Percentiles rank a stretch among this genome's conserved stretches.
phyloP scores from a whole-genome alignment of 2,329 filamentous ascomycete species.

The Aureobasidium musti region DNA sequence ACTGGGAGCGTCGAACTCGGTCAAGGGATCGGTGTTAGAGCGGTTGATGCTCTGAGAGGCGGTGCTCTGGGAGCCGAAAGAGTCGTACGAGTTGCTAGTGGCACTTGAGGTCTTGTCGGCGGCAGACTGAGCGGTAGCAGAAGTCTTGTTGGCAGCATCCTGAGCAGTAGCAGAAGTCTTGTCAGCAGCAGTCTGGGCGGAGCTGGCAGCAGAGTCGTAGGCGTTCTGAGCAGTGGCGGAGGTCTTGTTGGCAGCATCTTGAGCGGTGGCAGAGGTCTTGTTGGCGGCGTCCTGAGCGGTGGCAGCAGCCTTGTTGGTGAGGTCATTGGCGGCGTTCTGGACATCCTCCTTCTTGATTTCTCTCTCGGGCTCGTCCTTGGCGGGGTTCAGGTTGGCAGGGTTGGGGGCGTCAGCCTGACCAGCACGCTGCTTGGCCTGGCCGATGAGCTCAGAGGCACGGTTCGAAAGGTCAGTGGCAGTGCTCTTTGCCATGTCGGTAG shows the following conservation, averaged over 20 bases:
- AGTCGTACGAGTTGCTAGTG: conserved; percentile 28
- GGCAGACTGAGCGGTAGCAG: conserved; percentile 12
- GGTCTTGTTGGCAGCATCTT: conserved; percentile 7
- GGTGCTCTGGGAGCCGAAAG: conserved; percentile 1
- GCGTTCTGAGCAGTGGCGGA: conserved; percentile 11
- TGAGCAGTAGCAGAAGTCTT: conserved; percentile 31
- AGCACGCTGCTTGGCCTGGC: conserved; percentile 39
- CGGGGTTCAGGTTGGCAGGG: conserved; percentile 32
- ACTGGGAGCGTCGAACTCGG: conserved; percentile 20
- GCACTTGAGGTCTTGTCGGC: conserved; percentile 27
- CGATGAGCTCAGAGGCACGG: conserved; percentile 61
- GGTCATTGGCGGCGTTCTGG: conserved; percentile 30
- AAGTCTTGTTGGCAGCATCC: not conserved
- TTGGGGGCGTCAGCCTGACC: conserved; percentile 34
- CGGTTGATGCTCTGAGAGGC: conserved; percentile 7
- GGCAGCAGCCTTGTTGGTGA: conserved; percentile 22
- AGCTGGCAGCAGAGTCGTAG: conserved; percentile 4
- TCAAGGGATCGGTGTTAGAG: not conserved
- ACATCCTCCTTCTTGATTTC: conserved; percentile 32
- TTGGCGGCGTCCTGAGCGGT: conserved; percentile 14
- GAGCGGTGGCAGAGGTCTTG: conserved; percentile 29
- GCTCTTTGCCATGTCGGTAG: conserved; percentile 59
- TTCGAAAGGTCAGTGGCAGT: conserved; percentile 62
- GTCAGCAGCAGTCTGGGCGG: conserved; percentile 12
- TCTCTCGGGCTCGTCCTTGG: conserved; percentile 31